A percentile compares a stretch with the other conserved stretches of the same genome.
Conservation (phyloP, 2,329 filamentous ascomycete genomes). For the Fusarium incarnatum region DNA sequence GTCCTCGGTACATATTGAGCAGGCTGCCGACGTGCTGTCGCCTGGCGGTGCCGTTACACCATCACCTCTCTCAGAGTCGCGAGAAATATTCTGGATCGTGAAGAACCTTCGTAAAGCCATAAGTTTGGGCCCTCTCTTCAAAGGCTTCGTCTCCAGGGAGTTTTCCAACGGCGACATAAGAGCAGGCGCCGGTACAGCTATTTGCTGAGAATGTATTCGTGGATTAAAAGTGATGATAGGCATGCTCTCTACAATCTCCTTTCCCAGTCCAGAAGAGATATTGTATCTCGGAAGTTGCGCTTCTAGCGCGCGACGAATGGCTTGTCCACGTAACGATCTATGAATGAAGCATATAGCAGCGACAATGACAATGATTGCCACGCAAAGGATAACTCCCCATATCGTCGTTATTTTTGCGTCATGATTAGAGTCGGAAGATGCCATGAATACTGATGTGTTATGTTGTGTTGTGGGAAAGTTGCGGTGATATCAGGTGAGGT, state of each 20-base stretch:
- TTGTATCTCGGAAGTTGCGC: constrained; percentile 4
- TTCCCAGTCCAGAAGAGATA: background rate
- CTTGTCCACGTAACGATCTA: background rate
- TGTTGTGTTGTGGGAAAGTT: background rate
- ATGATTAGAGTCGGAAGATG: background rate
- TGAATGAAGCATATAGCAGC: constrained; percentile 8
- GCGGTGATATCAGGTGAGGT: background rate
- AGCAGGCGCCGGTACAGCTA: background rate
- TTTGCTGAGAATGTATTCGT: background rate
- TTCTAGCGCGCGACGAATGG: background rate
- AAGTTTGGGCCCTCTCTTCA: background rate
- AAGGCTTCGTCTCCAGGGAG: background rate
- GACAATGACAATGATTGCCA: background rate
- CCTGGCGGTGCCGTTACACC: accelerated
- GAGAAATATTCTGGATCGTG: background rate
- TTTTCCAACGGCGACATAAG: background rate
- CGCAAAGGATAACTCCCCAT: constrained; percentile 6
- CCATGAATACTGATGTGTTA: background rate
- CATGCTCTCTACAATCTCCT: constrained; percentile 15
- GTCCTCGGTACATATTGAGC: constrained; percentile 33
- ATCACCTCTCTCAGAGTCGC: accelerated
- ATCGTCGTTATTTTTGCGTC: background rate
- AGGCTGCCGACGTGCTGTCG: background rate
- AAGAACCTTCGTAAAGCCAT: background rate
- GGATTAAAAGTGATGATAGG: constrained; percentile 6